These are phyloP conservation scores for Dendrobium catenatum DNA, from an alignment of 106 monocot species.

Conservation along the genomic window DNA sequence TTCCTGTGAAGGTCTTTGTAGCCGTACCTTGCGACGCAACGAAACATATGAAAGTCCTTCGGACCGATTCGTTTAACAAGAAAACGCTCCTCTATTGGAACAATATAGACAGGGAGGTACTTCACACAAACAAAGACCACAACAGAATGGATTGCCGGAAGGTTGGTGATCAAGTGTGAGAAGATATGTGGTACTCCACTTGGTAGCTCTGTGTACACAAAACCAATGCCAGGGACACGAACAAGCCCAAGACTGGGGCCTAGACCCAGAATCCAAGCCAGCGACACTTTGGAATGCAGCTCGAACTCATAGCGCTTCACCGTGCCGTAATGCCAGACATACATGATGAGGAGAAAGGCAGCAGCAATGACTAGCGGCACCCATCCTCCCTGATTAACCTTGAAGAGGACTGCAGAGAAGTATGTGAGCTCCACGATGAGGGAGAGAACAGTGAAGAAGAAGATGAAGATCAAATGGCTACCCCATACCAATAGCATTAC, in stretches of 20 bases:
- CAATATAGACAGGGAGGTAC: constrained; percentile 83
- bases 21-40: constrained; percentile 86
- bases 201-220: constrained; percentile 81
- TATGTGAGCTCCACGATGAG: constrained; percentile 77
- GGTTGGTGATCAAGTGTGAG: constrained; percentile 91
- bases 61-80: constrained; percentile 81
- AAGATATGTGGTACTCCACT: constrained; percentile 87
- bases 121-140: constrained; percentile 84
- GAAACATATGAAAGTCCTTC: constrained; percentile 79
- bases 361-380: constrained; percentile 77
- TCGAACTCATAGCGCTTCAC: constrained; percentile 84
- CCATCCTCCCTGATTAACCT: constrained; percentile 91
- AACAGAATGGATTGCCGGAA: constrained; percentile 81
- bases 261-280: constrained; percentile 94
- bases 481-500: constrained; percentile 92
- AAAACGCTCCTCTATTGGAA: constrained; percentile 64
- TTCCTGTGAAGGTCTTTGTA: constrained; percentile 79
- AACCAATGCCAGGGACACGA: constrained; percentile 85
- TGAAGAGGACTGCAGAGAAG: constrained; percentile 78
- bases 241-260: constrained; percentile 87
- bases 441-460: constrained; percentile 61
- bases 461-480: constrained; percentile 74
- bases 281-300: constrained; percentile 73
- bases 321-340: constrained; percentile 77
- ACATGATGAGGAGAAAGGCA: constrained; percentile 71